Conservation (phyloP, 2,329 filamentous ascomycete species). For the Mollisia scopiformis region DNA sequence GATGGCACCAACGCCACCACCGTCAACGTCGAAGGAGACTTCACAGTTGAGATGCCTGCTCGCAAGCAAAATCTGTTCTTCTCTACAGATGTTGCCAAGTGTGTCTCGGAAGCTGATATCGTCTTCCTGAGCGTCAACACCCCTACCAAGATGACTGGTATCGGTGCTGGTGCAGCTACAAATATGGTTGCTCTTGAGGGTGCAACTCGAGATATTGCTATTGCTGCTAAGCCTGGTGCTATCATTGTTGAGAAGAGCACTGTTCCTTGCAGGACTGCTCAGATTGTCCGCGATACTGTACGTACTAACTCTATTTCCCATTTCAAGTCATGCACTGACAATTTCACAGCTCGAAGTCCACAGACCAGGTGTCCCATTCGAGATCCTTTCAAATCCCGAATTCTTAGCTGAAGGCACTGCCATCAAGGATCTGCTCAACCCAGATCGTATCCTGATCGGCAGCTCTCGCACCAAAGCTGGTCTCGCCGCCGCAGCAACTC, state of each 20-base stretch:
- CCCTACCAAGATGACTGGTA: conserved; percentile 71
- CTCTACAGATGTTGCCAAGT: conserved; percentile 65
- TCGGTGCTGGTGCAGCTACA: conserved; percentile 69
- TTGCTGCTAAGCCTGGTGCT: conserved; percentile 63
- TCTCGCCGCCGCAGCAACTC: conserved; percentile 60
- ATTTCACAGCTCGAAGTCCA: conserved; percentile 22
- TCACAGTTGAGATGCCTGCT: conserved; percentile 36
- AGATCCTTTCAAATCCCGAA: conserved; percentile 79
- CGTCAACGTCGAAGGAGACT: neutral
- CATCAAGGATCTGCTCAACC: conserved; percentile 67
- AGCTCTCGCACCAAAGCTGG: conserved; percentile 63
- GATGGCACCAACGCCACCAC: conserved; percentile 38
- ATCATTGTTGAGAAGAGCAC: conserved; percentile 83
- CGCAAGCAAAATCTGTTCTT: conserved; percentile 72
- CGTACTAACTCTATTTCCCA: conserved; percentile 47
- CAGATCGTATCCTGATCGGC: conserved; percentile 75
- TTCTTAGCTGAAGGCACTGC: conserved; percentile 79
- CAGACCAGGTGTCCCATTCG: conserved; percentile 55
- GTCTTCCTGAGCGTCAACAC: conserved; percentile 79
- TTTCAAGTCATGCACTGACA: neutral
- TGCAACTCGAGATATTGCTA: conserved; percentile 67
- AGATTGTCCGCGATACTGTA: conserved; percentile 63
- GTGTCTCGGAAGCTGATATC: conserved; percentile 68
- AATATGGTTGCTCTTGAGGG: conserved; percentile 75
- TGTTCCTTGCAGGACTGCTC: conserved; percentile 73